Evolutionary conservation across 164 flowering plant species (phyloP).

Genomic region (grape (Vitis vinifera)): ASM3070453v1 NC_081805.1:7529501-7530000

Average conservation of each 20-base stretch:
- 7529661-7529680: too few relatives aligned
- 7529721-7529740: too few relatives aligned
- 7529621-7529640: too few relatives aligned
- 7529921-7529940: background rate
- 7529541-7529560: background rate
- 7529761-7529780: too few relatives aligned
- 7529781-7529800: too few relatives aligned
- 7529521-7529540: background rate
- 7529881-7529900: background rate
- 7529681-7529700: too few relatives aligned
- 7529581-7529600: too few relatives aligned
- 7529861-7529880: background rate
- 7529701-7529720: too few relatives aligned
- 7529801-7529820: background rate
- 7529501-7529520: background rate
- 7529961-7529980: slow-evolving; percentile 21
- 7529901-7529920: background rate
- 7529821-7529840: background rate
- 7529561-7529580: too few relatives aligned
- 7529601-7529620: too few relatives aligned
- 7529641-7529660: too few relatives aligned
- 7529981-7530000: slow-evolving; percentile 33
- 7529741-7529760: too few relatives aligned
- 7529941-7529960: background rate
- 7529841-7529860: background rate